Evolutionary conservation across 371 early-diverging fungal genomes (phyloP).

Genomic region (Lichtheimia ornata): DNA sequence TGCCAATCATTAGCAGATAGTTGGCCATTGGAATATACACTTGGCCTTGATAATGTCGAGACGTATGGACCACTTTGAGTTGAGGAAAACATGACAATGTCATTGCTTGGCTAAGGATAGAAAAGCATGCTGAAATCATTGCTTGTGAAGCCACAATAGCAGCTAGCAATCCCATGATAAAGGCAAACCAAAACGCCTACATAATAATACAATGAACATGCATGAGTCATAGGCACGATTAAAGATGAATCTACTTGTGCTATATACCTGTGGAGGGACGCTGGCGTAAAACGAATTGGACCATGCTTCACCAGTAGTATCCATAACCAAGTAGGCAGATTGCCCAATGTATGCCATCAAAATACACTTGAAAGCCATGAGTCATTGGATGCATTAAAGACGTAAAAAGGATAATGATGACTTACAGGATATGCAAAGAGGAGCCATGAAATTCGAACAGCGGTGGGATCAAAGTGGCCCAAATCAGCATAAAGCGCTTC

Average conservation of each 20-base stretch:
- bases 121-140: conserved; percentile 57
- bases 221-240: not conserved
- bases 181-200: conserved; percentile 28
- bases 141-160: conserved; percentile 66
- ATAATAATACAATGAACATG: too few relatives aligned
- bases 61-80: conserved; percentile 49
- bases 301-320: conserved; percentile 23
- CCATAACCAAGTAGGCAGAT: conserved; percentile 38
- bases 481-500: conserved; percentile 60
- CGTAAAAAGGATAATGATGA: not conserved
- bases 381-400: not conserved
- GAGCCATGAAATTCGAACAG: conserved; percentile 39
- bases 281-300: conserved; percentile 19
- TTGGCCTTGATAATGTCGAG: conserved; percentile 35
- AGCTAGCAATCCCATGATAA: conserved; percentile 50
- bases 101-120: conserved; percentile 59
- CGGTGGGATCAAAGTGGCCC: conserved; percentile 49
- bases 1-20: conserved; percentile 43
- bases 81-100: conserved; percentile 55
- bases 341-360: conserved; percentile 44
- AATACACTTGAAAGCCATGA: conserved; percentile 11
- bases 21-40: conserved; percentile 59
- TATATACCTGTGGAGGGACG: conserved; percentile 15
- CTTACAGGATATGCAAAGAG: conserved; percentile 31
- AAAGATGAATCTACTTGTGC: not conserved